A percentile compares a stretch with the other conserved stretches of the same genome.
These are phyloP conservation scores for Aspergillus quadricinctus DNA, from an alignment of 2,329 filamentous ascomycete species.

Conservation along the genomic window DNA sequence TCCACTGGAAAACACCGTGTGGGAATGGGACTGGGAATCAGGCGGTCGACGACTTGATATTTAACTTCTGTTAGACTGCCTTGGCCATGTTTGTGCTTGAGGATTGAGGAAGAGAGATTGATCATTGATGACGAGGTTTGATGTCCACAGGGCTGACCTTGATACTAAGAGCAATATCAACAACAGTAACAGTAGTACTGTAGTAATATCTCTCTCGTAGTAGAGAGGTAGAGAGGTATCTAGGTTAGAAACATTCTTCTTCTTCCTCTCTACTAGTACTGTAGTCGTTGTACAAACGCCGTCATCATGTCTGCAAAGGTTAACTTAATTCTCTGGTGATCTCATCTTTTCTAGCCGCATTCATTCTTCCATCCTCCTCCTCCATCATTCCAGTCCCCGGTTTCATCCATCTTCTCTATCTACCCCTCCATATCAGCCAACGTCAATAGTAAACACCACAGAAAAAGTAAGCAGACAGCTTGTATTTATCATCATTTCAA, in stretches of 20 bases:
- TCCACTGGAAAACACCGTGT: neutral
- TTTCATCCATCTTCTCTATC: constrained; percentile 7
- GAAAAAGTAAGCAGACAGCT: neutral
- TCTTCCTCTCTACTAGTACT: neutral
- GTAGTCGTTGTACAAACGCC: neutral
- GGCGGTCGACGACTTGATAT: too few species aligned
- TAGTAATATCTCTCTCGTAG: too few species aligned
- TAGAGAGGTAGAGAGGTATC: too few species aligned
- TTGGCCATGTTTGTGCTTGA: too few species aligned
- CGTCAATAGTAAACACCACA: neutral
- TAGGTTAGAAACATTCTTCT: too few species aligned
- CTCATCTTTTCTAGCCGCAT: neutral
- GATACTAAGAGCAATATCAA: too few species aligned
- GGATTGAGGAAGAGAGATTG: too few species aligned
- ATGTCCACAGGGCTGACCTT: too few species aligned
- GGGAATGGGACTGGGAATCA: neutral
- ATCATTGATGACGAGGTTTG: too few species aligned
- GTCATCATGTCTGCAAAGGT: neutral
- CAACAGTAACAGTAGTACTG: too few species aligned
- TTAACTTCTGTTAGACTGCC: too few species aligned
- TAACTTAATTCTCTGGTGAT: neutral
- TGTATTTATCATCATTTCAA: neutral
- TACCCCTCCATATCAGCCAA: constrained; percentile 9
- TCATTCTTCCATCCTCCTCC: constrained; percentile 3
- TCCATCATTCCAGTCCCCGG: neutral